Evolutionary conservation across 139 green algal species (phyloP), one percentile per base, ranked within the genome.

Genomic region (Closterium sp.): DNA sequence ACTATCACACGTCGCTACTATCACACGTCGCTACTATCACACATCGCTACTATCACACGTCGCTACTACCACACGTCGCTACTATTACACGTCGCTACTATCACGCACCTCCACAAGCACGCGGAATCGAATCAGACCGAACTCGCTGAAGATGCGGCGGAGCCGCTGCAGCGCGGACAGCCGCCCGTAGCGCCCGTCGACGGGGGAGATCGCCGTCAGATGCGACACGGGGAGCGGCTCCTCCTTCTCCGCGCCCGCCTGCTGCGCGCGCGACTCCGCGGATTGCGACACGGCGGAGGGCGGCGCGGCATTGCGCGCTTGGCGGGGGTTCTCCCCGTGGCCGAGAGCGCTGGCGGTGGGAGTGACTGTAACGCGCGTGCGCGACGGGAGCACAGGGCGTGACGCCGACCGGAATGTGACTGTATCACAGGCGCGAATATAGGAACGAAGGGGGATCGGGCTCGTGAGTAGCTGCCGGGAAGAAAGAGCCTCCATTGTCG

Each of bases 61-160:
- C n/a, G n/a, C n/a, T n/a, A n/a, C n/a, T n/a, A n/a, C n/a, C n/a
- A n/a, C n/a, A n/a, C n/a, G n/a, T n/a, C n/a, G n/a, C n/a, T n/a
- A n/a, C n/a, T n/a, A n/a, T n/a, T n/a, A n/a, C n/a, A n/a, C n/a
- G n/a, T n/a, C n/a, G n/a, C n/a, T n/a, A n/a, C n/a, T 27, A 79
- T 79, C 62, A 79, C 96, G 95, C 19, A 79, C 92, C 95, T 99
- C 98, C 24, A 99, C 98, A n/a, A 97, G 92, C 7, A 99, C 96
- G n/a, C 98, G 96, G 84, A 96, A 97, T 45, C 96, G 95, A 92
- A 99, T 99, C 87, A 99, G 96, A 17, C 97, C 98, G 94, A 98
- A 99, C 95, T 99, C 98, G 91, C 95, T 98, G 95, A 99, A 99
- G 89, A 97, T 97, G 73, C 89, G n/a, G 85, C 98, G 96, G 89